phyloP scores from a whole-genome alignment of 2,329 filamentous ascomycete species.

The Lasiodiplodia sp. region DNA sequence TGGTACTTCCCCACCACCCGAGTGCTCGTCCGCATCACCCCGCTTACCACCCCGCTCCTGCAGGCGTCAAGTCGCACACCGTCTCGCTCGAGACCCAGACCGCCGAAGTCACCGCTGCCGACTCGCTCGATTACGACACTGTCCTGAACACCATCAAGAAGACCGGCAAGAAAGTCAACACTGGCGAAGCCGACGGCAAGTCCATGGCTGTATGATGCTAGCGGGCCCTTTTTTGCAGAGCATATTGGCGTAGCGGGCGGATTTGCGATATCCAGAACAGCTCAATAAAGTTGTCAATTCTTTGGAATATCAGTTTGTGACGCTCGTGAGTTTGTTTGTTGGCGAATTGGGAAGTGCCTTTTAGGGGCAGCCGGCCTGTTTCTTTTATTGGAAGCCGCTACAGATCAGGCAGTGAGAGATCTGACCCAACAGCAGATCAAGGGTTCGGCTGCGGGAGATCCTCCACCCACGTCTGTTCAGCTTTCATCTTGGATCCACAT shows the following conservation, averaged over 20 bases:
- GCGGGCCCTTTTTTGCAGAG: background rate
- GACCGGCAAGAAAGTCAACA: constrained; percentile 92
- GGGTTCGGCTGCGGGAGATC: background rate
- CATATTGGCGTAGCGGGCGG: constrained; percentile 19
- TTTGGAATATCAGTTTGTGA: background rate
- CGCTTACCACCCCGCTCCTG: constrained; percentile 2
- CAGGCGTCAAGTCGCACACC: constrained; percentile 86
- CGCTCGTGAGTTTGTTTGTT: background rate
- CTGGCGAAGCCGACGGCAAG: constrained; percentile 71
- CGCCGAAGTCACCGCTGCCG: constrained; percentile 76
- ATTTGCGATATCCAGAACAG: constrained; percentile 25
- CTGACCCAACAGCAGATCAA: background rate
- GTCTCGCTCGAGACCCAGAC: constrained; percentile 87
- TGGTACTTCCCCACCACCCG: constrained; percentile 59
- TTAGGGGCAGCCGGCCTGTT: background rate
- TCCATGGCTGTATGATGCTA: constrained; percentile 19
- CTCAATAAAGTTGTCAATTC: background rate
- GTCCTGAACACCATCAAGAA: constrained; percentile 90
- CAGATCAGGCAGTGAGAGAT: background rate
- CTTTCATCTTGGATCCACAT: background rate
- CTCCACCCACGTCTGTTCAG: background rate
- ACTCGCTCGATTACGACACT: constrained; percentile 75
- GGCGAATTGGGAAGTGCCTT: background rate
- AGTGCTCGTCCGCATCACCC: too few relatives aligned
- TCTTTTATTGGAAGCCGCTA: background rate